Evolutionary conservation across 306 rosid species (phyloP).

Genomic region (Citrullus colocynthis): DNA sequence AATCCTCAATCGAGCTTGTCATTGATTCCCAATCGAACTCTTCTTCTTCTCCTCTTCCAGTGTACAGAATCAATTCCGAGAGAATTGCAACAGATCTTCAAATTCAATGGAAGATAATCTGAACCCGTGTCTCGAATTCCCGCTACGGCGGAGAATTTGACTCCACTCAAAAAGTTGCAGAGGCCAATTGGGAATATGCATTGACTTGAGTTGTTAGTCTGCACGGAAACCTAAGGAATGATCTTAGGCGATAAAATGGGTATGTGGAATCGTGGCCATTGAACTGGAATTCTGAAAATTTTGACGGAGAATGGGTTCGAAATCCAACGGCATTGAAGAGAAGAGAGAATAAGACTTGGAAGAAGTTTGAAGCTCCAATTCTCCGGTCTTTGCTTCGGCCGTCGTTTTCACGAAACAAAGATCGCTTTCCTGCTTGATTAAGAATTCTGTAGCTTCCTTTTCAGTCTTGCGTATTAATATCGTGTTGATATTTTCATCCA

Average conservation of each 20-base stretch:
- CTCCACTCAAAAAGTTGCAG: not conserved
- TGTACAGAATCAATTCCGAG: conserved; percentile 11
- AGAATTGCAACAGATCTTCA: conserved; percentile 3
- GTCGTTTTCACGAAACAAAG: not conserved
- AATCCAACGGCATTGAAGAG: not conserved
- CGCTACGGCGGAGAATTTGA: not conserved
- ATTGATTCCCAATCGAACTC: not conserved
- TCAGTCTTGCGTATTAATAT: not conserved
- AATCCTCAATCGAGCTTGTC: not conserved
- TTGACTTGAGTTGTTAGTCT: not conserved
- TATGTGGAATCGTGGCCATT: not conserved
- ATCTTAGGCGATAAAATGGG: not conserved
- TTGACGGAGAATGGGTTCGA: not conserved
- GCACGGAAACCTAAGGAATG: not conserved
- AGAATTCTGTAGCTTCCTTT: not conserved
- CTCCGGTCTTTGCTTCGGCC: not conserved
- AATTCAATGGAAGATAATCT: conserved; percentile 10
- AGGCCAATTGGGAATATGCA: not conserved
- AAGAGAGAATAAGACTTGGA: not conserved
- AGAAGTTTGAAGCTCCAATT: not conserved
- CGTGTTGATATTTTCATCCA: too few species aligned
- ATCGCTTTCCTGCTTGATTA: not conserved
- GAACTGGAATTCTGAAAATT: not conserved
- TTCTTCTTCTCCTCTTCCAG: not conserved
- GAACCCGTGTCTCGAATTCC: not conserved